Conservation (phyloP, 106 monocot genomes). For the Dioscorea zingiberensis region DNA sequence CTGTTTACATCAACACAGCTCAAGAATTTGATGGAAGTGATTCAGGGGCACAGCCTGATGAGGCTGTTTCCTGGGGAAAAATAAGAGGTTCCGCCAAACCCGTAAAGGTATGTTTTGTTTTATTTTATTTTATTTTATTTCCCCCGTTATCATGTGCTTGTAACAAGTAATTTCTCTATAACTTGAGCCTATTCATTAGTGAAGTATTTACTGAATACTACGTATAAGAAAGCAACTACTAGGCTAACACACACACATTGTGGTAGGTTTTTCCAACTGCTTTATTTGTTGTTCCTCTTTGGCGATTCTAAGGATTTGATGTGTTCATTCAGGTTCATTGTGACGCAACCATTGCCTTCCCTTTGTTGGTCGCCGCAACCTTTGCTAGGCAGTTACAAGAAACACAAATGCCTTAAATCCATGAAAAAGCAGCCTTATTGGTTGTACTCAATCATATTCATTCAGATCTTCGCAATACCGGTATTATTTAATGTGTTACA, state of each 20-base stretch:
- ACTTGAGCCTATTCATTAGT: no score
- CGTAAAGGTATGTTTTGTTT: constrained; percentile 63
- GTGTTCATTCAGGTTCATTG: constrained; percentile 55
- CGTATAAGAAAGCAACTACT: no score
- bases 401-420: not conserved
- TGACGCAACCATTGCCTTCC: constrained; percentile 83
- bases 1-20: constrained; percentile 86
- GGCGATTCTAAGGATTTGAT: not conserved
- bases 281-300: not conserved
- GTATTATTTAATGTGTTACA: no score
- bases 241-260: no score
- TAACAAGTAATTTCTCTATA: not conserved
- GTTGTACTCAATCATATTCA: no score
- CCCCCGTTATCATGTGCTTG: no score
- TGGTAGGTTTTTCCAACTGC: not conserved
- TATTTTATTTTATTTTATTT: not conserved
- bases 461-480: no score
- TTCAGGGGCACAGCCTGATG: constrained; percentile 93
- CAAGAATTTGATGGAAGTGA: constrained; percentile 99
- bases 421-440: no score
- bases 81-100: constrained; percentile 77
- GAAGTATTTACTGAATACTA: no score
- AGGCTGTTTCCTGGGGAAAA: constrained; percentile 97
- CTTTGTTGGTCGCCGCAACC: constrained; percentile 69
- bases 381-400: constrained; percentile 36